Percentiles rank a stretch among this genome's conserved stretches.
Evolutionary conservation across 768 basidiomycete genomes (phyloP).

Genomic region (Suillus decipiens): DNA sequence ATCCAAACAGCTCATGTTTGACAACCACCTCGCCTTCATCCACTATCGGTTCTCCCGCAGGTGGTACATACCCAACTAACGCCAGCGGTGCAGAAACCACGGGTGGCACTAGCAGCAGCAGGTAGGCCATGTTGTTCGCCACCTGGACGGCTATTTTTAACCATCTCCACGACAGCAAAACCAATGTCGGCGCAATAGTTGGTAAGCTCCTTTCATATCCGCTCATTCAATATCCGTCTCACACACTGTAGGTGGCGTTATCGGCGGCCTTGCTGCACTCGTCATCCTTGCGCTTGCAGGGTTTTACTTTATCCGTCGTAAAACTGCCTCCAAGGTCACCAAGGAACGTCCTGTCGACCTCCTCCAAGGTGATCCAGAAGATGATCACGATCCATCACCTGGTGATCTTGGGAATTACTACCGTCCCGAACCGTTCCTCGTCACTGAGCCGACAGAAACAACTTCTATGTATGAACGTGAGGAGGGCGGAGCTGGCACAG

Average conservation of each 20-base stretch:
- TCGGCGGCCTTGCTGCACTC: constrained; percentile 57
- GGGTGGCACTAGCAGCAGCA: constrained; percentile 21
- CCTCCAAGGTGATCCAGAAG: constrained; percentile 57
- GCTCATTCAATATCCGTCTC: constrained; percentile 14
- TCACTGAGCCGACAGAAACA: constrained; percentile 58
- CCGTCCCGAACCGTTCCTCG: constrained; percentile 74
- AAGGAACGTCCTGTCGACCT: constrained; percentile 70
- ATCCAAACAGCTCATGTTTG: constrained; percentile 57
- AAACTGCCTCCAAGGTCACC: constrained; percentile 36
- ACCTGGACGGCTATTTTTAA: constrained; percentile 5
- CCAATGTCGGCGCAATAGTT: constrained; percentile 51
- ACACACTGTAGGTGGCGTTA: constrained; percentile 44
- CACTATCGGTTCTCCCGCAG: constrained; percentile 75
- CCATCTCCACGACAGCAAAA: constrained; percentile 22
- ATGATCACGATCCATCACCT: constrained; percentile 40
- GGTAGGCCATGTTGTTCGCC: constrained; percentile 20
- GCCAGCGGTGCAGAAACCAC: constrained; percentile 37
- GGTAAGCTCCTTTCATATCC: constrained; percentile 33
- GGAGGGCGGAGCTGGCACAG: constrained; percentile 24
- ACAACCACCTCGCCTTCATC: constrained; percentile 67
- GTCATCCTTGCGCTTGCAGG: constrained; percentile 42
- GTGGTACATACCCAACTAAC: constrained; percentile 67
- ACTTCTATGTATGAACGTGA: constrained; percentile 40
- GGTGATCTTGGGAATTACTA: constrained; percentile 70
- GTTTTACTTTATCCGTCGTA: constrained; percentile 54